These are phyloP conservation scores for Podosphaera xanthii DNA, from an alignment of 2,329 filamentous ascomycete genomes.

Conservation along the genomic window DNA sequence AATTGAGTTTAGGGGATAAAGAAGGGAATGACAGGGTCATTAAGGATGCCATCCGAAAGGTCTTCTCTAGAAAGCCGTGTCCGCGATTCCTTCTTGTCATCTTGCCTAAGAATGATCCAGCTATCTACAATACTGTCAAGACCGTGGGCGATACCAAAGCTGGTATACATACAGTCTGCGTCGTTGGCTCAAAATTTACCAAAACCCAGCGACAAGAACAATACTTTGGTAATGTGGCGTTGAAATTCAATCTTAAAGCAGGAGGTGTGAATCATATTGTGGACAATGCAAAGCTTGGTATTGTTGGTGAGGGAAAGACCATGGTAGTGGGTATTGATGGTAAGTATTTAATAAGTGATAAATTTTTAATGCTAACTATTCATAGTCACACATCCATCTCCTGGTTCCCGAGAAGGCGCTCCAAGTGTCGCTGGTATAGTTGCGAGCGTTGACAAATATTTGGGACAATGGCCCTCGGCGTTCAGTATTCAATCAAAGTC, in stretches of 20 bases:
- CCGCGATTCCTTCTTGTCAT: slow-evolving; percentile 6
- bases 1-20: background rate
- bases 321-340: slow-evolving; percentile 49
- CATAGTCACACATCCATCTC: slow-evolving; percentile 56
- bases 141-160: slow-evolving; percentile 4
- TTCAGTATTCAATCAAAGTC: slow-evolving; percentile 37
- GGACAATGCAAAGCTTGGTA: slow-evolving; percentile 25
- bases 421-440: slow-evolving; percentile 65
- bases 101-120: slow-evolving; percentile 3
- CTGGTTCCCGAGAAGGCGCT: slow-evolving; percentile 28
- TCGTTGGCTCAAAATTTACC: slow-evolving; percentile 3
- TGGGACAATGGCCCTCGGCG: slow-evolving; percentile 55
- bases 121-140: slow-evolving; percentile 6
- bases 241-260: slow-evolving; percentile 63
- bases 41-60: background rate
- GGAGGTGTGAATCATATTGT: slow-evolving; percentile 49
- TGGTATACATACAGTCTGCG: slow-evolving; percentile 7
- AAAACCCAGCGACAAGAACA: slow-evolving; percentile 14
- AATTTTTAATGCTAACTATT: background rate
- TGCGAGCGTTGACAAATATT: slow-evolving; percentile 40
- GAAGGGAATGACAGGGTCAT: slow-evolving; percentile 1
- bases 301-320: slow-evolving; percentile 33
- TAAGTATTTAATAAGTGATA: background rate
- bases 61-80: background rate
- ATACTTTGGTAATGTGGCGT: slow-evolving; percentile 41